Evolutionary conservation across 257 asterid genomes (phyloP).

Genomic region (Datura wrightii): DNA sequence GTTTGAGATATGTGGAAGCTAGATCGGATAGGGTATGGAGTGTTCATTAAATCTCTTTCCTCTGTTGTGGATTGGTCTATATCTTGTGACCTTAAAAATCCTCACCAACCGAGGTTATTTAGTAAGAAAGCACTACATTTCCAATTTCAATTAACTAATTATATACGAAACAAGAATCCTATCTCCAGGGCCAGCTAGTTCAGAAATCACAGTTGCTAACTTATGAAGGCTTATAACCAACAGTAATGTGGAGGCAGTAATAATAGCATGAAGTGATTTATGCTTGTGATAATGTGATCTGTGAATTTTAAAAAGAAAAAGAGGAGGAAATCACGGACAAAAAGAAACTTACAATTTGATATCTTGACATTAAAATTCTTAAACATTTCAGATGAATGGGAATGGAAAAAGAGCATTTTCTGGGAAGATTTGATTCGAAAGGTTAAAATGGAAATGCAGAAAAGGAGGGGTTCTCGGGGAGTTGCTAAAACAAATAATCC

Average conservation of each 20-base stretch:
- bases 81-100: neutral
- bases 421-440: neutral
- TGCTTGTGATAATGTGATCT: neutral
- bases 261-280: neutral
- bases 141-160: neutral
- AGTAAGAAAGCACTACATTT: neutral
- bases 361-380: neutral
- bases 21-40: neutral
- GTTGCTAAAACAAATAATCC: neutral
- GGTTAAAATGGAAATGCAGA: neutral
- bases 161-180: neutral
- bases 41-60: neutral
- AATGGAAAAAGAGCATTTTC: neutral
- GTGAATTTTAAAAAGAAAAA: neutral
- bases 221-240: conserved; percentile 24
- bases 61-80: neutral
- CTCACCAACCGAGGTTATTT: neutral
- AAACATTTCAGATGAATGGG: neutral
- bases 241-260: neutral
- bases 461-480: neutral
- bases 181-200: neutral
- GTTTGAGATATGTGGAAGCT: conserved; percentile 20
- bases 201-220: conserved; percentile 11
- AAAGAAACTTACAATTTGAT: neutral
- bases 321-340: neutral